These are phyloP conservation scores for Discostella stelligeroides DNA, from an alignment of 108 stramenopile species.

Conservation along the genomic window DNA sequence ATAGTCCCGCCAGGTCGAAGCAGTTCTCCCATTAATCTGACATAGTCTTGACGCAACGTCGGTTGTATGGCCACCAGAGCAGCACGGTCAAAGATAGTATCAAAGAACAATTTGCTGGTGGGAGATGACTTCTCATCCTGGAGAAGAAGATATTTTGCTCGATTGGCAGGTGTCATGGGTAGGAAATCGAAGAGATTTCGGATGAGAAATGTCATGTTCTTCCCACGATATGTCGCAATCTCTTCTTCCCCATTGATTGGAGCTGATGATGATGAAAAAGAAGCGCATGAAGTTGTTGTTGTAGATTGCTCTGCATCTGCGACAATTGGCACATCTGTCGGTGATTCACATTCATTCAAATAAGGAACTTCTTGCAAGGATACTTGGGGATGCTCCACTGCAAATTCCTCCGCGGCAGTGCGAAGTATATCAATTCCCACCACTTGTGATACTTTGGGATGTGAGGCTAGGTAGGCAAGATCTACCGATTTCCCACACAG, in stretches of 20 bases:
- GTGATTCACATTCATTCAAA: conserved; percentile 4
- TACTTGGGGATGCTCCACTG: conserved; percentile 64
- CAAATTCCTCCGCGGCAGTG: conserved; percentile 74
- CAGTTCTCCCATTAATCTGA: conserved; percentile 52
- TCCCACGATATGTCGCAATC: conserved; percentile 48
- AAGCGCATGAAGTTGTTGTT: too few relatives aligned
- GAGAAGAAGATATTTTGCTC: conserved; percentile 21
- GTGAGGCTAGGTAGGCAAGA: conserved; percentile 66
- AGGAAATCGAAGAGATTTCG: conserved; percentile 72
- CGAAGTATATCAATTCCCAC: conserved; percentile 82
- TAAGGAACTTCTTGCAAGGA: conserved; percentile 25
- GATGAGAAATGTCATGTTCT: conserved; percentile 59
- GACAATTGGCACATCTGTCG: background rate
- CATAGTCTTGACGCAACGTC: conserved; percentile 56
- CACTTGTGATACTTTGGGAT: conserved; percentile 47
- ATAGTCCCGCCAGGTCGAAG: conserved; percentile 64
- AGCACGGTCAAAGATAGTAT: conserved; percentile 77
- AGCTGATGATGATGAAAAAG: too few relatives aligned
- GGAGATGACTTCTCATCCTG: too few relatives aligned
- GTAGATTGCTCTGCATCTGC: too few relatives aligned
- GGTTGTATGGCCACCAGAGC: conserved; percentile 86
- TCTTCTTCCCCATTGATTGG: too few relatives aligned
- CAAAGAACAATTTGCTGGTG: too few relatives aligned
- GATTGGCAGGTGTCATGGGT: conserved; percentile 22
- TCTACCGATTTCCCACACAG: conserved; percentile 89